Evolutionary conservation across 202 grass and related monocot genomes (phyloP).

Genomic region (Hordeum pubiflorum): DNA sequence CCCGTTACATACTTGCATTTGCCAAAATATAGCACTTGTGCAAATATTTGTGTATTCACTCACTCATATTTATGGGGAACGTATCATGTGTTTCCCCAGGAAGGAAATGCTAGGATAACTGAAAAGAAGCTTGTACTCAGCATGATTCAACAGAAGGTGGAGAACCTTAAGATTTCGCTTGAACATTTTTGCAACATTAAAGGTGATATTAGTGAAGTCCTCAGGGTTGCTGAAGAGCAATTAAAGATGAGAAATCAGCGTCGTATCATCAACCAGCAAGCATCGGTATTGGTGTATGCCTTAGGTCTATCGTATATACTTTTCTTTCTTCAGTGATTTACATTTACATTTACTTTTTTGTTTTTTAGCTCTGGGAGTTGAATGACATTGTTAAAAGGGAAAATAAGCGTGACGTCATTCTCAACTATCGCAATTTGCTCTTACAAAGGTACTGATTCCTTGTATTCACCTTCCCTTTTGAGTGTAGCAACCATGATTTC

Average conservation of each 20-base stretch:
- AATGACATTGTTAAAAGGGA: conserved; percentile 49
- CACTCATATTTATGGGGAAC: neutral
- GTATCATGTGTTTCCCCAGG: conserved; percentile 41
- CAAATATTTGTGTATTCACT: neutral
- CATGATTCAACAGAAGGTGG: conserved; percentile 53
- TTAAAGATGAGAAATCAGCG: conserved; percentile 42
- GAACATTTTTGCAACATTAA: conserved; percentile 37
- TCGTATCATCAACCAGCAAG: conserved; percentile 42
- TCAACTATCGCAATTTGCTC: conserved; percentile 64
- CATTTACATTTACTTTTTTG: conserved; percentile 13
- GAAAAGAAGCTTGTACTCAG: conserved; percentile 52
- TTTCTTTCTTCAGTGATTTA: neutral
- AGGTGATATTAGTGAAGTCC: conserved; percentile 37
- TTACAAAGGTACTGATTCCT: conserved; percentile 67
- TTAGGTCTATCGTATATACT: conserved; percentile 28
- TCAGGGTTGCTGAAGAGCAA: conserved; percentile 47
- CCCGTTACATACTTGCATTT: conserved; percentile 2
- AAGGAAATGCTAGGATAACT: conserved; percentile 33
- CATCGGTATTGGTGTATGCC: conserved; percentile 41
- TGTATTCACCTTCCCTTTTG: neutral
- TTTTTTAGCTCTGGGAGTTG: conserved; percentile 60
- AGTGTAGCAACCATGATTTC: neutral
- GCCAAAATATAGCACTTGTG: neutral
- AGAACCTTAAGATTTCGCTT: conserved; percentile 45
- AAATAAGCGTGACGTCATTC: conserved; percentile 49